These are phyloP conservation scores for Brassica cretica DNA, from an alignment of 345 rosid genomes.

Conservation along the genomic window DNA sequence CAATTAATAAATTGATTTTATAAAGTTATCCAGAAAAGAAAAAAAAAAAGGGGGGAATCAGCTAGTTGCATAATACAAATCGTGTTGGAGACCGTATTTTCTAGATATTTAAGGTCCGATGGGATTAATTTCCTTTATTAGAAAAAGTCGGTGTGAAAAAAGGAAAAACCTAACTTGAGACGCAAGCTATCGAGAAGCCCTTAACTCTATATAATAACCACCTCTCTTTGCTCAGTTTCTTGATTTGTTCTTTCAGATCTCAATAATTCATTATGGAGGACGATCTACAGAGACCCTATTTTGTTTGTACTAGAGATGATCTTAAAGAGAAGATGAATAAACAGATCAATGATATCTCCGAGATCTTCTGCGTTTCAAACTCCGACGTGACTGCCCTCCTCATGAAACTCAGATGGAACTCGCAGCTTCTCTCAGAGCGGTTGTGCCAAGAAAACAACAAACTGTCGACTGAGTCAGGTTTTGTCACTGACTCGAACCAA, in stretches of 20 bases:
- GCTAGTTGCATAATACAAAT: too few relatives aligned
- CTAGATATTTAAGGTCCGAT: too few relatives aligned
- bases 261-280: background rate
- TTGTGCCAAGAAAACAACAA: background rate
- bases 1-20: too few relatives aligned
- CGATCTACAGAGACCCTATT: background rate
- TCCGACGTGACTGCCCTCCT: conserved; percentile 27
- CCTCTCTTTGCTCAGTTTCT: background rate
- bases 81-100: too few relatives aligned
- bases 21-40: too few relatives aligned
- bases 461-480: conserved; percentile 3
- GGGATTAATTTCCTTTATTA: too few relatives aligned
- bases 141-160: too few relatives aligned
- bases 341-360: conserved; percentile 15
- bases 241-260: background rate
- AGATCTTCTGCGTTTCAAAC: background rate
- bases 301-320: conserved; percentile 13
- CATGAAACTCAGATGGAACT: conserved; percentile 1
- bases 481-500: background rate
- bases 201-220: background rate
- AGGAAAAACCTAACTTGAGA: background rate
- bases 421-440: background rate
- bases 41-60: too few relatives aligned
- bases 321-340: conserved; percentile 1
- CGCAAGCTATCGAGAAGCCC: background rate